Conservation (phyloP, 163 green algal species). For the Chlorella variabilis region DNA sequence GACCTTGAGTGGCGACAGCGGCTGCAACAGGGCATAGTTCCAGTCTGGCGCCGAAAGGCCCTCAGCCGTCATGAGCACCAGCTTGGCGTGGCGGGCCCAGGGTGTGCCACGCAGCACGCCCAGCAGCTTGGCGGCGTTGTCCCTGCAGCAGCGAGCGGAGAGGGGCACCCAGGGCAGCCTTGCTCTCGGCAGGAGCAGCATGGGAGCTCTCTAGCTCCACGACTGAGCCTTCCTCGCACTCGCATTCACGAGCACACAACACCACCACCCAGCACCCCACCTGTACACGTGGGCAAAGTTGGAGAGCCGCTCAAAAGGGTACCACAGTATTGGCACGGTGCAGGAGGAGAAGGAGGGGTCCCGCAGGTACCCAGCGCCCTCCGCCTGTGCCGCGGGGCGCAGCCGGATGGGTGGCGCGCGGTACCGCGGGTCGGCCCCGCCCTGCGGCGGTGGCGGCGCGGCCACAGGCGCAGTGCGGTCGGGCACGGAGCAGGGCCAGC, state of each 20-base stretch:
- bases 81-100: background rate
- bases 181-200: no score
- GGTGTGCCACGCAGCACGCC: background rate
- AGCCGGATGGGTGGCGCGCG: background rate
- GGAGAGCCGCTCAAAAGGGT: constrained; percentile 7
- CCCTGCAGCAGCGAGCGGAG: background rate
- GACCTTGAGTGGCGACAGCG: background rate
- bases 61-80: constrained; percentile 15
- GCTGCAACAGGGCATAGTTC: constrained; percentile 1
- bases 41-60: background rate
- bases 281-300: constrained; percentile 24
- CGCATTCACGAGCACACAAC: no score
- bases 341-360: background rate
- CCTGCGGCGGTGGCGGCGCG: no score
- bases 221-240: no score
- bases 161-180: no score
- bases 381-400: background rate
- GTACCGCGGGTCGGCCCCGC: background rate
- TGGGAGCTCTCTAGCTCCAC: no score
- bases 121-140: constrained; percentile 9
- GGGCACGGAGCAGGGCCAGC: no score
- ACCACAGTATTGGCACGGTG: constrained; percentile 12
- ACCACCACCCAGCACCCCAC: no score
- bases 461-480: no score
- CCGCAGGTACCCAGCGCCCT: constrained; percentile 6